Evolutionary conservation across 2,329 filamentous ascomycete genomes (phyloP).

Genomic region (Cytospora mali): DNA sequence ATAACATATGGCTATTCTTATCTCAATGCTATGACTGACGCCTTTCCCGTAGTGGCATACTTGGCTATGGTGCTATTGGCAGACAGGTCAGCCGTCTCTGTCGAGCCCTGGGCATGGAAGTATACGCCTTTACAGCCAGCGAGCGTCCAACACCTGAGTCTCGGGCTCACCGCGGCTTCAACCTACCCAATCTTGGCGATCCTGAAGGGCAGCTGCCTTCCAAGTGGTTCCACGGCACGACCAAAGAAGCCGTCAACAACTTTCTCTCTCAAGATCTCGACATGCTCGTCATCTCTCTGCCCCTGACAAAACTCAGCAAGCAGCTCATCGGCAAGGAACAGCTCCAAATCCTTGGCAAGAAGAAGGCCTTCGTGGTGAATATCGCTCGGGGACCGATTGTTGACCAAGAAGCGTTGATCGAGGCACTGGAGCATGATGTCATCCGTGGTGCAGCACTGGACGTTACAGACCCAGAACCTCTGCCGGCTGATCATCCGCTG

Average conservation of each 20-base stretch:
- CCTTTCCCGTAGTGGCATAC: constrained; percentile 34
- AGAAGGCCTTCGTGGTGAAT: constrained; percentile 63
- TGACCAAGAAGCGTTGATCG: constrained; percentile 53
- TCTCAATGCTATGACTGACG: neutral
- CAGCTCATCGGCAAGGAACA: constrained; percentile 48
- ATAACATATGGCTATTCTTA: too few relatives aligned
- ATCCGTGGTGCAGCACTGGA: constrained; percentile 65
- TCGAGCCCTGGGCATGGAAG: constrained; percentile 63
- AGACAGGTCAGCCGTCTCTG: constrained; percentile 50
- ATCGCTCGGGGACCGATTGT: constrained; percentile 57
- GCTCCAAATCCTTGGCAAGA: constrained; percentile 42
- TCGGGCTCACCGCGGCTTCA: constrained; percentile 59
- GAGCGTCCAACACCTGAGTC: constrained; percentile 61
- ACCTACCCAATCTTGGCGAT: constrained; percentile 63
- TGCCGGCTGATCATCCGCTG: constrained; percentile 64
- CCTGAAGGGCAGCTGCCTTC: constrained; percentile 43
- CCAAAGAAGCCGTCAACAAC: constrained; percentile 39
- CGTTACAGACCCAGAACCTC: constrained; percentile 72
- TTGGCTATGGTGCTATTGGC: constrained; percentile 49
- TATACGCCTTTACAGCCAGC: constrained; percentile 67
- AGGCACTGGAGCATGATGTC: constrained; percentile 48
- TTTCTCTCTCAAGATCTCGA: constrained; percentile 49
- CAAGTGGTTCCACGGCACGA: constrained; percentile 44
- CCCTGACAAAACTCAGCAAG: constrained; percentile 41
- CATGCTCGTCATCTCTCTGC: constrained; percentile 44